phyloP scores from a whole-genome alignment of 2,329 filamentous ascomycete species.

The Aurifilum marmelostoma region DNA sequence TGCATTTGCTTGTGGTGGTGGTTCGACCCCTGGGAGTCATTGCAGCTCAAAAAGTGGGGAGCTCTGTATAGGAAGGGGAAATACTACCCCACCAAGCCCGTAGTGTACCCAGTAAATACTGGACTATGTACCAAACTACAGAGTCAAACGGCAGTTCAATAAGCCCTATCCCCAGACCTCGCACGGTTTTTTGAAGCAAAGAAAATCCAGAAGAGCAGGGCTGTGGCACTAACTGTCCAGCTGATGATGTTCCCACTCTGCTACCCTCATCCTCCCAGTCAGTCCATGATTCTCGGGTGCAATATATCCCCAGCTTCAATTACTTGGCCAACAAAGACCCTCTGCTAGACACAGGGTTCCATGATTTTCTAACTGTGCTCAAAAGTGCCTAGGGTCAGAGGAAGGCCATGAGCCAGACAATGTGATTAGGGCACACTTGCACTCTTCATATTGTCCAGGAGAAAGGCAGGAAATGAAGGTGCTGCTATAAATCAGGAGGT shows the following conservation, averaged over 20 bases:
- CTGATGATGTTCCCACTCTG: not conserved
- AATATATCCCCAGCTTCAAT: not conserved
- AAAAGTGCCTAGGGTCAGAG: not conserved
- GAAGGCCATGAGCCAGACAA: not conserved
- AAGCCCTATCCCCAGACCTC: not conserved
- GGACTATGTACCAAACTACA: not conserved
- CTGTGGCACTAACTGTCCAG: not conserved
- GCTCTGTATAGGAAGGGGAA: not conserved
- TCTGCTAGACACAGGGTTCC: not conserved
- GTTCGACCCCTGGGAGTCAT: not conserved
- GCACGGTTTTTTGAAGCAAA: not conserved
- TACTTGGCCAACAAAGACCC: not conserved
- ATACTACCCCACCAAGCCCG: constrained; percentile 3
- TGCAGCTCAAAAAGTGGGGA: constrained; percentile 13
- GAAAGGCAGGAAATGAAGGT: not conserved
- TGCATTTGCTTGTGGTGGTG: constrained; percentile 33
- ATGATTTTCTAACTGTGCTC: not conserved
- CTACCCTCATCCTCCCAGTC: not conserved
- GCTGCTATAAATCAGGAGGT: not conserved
- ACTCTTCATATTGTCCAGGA: not conserved
- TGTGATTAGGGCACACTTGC: not conserved
- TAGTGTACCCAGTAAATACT: not conserved
- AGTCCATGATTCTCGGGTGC: not conserved
- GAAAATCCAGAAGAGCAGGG: not conserved
- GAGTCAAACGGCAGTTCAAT: not conserved